phyloP scores from a whole-genome alignment of 1,284 basidiomycete species.

The Leccinum brunneo-olivaceum region DNA sequence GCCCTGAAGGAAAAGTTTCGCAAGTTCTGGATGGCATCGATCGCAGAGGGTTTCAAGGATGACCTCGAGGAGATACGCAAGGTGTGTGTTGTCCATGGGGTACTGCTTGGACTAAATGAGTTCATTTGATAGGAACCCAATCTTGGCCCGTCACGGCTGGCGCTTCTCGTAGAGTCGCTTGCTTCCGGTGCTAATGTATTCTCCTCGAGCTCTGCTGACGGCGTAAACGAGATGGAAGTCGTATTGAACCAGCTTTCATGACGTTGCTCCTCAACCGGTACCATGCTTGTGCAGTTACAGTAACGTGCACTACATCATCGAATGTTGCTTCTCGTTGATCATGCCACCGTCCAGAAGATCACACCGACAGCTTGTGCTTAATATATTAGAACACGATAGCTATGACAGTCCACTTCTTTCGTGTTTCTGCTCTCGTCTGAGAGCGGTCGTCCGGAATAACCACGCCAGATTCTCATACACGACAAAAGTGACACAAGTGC shows the following conservation, averaged over 20 bases:
- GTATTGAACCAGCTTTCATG: conserved; percentile 31
- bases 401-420: conserved; percentile 8
- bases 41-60: conserved; percentile 72
- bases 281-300: too few relatives aligned
- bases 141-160: conserved; percentile 55
- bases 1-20: conserved; percentile 57
- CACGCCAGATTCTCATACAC: conserved; percentile 95
- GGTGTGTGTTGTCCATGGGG: conserved; percentile 25
- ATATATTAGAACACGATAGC: too few relatives aligned
- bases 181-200: conserved; percentile 72
- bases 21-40: conserved; percentile 75
- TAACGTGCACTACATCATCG: too few relatives aligned
- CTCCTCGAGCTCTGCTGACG: conserved; percentile 33
- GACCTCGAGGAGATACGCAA: conserved; percentile 74
- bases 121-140: conserved; percentile 54
- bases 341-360: too few relatives aligned
- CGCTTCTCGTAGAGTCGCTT: conserved; percentile 69
- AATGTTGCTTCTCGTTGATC: too few relatives aligned
- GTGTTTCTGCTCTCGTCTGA: conserved; percentile 22
- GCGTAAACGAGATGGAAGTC: conserved; percentile 49
- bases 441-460: conserved; percentile 63
- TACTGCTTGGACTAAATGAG: neutral
- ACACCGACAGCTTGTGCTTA: too few relatives aligned
- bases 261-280: neutral
- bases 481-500: conserved; percentile 97